Base-by-base conservation (phyloP, 2,329 filamentous ascomycete species). In the Dothideomycetes sp. region DNA sequence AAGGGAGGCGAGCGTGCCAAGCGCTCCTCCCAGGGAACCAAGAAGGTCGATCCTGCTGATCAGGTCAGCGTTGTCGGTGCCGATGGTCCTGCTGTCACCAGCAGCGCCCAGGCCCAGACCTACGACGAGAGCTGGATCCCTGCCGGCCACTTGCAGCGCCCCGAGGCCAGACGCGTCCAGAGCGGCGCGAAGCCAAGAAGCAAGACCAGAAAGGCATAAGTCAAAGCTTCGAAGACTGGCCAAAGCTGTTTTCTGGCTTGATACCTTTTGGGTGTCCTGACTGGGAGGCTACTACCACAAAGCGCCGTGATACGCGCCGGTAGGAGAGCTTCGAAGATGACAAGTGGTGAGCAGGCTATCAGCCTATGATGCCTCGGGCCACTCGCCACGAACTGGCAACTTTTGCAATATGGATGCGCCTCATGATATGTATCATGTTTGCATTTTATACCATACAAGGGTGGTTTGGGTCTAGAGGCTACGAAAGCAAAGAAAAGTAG, bases 51-150 rank as follows among this genome's bases (percentile, higher is more conserved):
- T 41, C 68, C 70, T 36, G 61, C 63, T 34, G 69, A 73, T 38
- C 72, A 75, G 59, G 61, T 69, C 52, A 66, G 72, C 30, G 75
- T 82, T 36, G 76, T 81, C 30, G 81, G 81, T 47, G 74, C 77
- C 47, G 83, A 86, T 62, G 77, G 78, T 41, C 72, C 81, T 36
- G 78, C 77, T 46, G 76, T 79, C 42, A 74, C 81, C 41, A 78
- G 75, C 47, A 75, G 79, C 44, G 71, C 79, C 45, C 84, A 84
- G 67, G 72, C 72, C 45, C n/a, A n/a, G n/a, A n/a, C n/a, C 22
- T 94, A 88, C 63, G 88, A 94, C 55, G 81, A 89, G 69, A 85
- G 81, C 69, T 95, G 89, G 88, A 94, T 95, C 53, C 87, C 88
- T 19, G 77, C 79, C 46, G 78, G 83, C 60, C 88, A 96, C 65